phyloP scores from a whole-genome alignment of 2,329 filamentous ascomycete genomes.

The Claviceps fusiformis region DNA sequence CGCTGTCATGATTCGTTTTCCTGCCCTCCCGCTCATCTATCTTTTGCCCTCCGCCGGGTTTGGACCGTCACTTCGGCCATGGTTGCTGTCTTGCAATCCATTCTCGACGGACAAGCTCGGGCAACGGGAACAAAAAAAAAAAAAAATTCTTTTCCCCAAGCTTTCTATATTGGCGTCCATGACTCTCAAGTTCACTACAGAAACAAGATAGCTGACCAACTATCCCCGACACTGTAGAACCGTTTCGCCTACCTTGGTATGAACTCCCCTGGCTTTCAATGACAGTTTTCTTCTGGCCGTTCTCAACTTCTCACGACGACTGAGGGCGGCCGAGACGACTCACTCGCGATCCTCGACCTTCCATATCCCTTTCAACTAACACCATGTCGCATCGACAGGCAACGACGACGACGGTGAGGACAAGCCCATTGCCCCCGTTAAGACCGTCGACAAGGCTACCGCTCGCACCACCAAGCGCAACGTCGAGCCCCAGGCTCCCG shows the following conservation, averaged over 20 bases:
- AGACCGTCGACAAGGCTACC: conserved; percentile 75
- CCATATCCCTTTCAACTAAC: conserved; percentile 5
- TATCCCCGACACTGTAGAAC: conserved; percentile 47
- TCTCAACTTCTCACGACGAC: too few relatives aligned
- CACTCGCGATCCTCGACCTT: background rate
- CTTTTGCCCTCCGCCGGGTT: background rate
- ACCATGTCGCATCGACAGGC: conserved; percentile 25
- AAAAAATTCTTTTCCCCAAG: too few relatives aligned
- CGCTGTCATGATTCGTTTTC: background rate
- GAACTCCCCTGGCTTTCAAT: conserved; percentile 16
- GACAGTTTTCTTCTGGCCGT: conserved; percentile 1
- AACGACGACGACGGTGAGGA: conserved; percentile 47
- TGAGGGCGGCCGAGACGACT: background rate
- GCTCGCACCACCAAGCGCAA: conserved; percentile 73
- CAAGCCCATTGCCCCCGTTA: conserved; percentile 71
- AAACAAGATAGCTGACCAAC: background rate
- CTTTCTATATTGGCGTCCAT: too few relatives aligned
- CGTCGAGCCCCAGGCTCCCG: conserved; percentile 59
- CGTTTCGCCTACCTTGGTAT: conserved; percentile 97
- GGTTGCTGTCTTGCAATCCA: background rate
- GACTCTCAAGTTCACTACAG: too few relatives aligned
- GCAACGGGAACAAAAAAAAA: too few relatives aligned
- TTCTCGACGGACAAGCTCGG: too few relatives aligned
- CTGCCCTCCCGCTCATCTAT: background rate
- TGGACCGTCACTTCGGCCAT: background rate